Evolutionary conservation across 192 early-diverging fungal species (phyloP), one percentile per base, ranked within the genome.

Genomic region (Phycomyces blakesleeanus): DNA sequence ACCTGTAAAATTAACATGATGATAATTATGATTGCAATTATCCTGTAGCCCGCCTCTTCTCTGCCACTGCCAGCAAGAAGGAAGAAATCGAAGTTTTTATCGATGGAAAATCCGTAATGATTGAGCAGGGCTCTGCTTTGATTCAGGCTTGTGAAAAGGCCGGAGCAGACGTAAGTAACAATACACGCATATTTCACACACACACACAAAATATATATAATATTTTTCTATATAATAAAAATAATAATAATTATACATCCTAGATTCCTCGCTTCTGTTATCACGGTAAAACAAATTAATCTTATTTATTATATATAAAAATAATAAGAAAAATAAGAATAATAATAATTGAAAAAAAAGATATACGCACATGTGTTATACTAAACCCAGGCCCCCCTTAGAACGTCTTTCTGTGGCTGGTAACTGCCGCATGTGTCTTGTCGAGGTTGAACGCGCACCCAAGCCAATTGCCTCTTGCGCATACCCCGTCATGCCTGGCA

Each of bases 371-470:
- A 34, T 24, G 21, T 53, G 10, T 22, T 20, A 2, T 53, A 53
- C 21, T 53, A 53, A 20, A 49, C 12, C 44, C 12, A 49, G 16
- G 10, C 12, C 12, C 12, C 44, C 29, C 82, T 87, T 91, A 81
- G 93, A 95, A 73, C 91, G 97, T 42, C 83, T 99, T 41, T 89
- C 92, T 12, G 83, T 99, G 55, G 97, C 97, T 11, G 97, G 97
- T 72, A 99, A 99, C 86, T 99, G 97, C 74, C 91, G 97, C 73
- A 98, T 99, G 95, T 99, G 97, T 73, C 84, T 99, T 61, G 96
- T 99, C 29, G 97, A 99, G 81, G 79, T 99, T 37, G 96, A 96
- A 76, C 93, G 89, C 73, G 84, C 92, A 51, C 96, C 96, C 51
- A 99, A 99, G 78, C 90, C 95, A 38, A 80, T 93, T 20, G 96